A percentile compares a stretch with the other conserved stretches of the same genome.
Evolutionary conservation across 2,329 filamentous ascomycete genomes (phyloP).

Genomic region (Penicillium decumbens): DNA sequence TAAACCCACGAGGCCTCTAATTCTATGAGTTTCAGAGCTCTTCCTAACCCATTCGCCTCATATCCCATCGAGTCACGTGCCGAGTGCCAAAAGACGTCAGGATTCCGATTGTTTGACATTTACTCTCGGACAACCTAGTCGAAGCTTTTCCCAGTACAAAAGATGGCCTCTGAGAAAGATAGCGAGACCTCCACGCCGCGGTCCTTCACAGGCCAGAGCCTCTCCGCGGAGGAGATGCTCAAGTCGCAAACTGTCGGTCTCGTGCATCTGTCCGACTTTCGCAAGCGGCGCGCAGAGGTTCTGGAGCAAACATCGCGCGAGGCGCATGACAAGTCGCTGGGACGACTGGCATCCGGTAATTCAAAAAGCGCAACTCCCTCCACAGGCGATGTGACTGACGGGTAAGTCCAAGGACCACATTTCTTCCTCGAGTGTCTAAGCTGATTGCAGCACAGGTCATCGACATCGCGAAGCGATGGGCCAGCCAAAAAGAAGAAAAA

Average conservation of each 20-base stretch:
- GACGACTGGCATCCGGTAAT: slow-evolving; percentile 39
- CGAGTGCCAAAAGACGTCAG: slow-evolving; percentile 12
- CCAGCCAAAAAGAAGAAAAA: slow-evolving; percentile 56
- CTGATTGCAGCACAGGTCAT: slow-evolving; percentile 56
- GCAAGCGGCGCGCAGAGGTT: slow-evolving; percentile 92
- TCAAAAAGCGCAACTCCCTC: slow-evolving; percentile 52
- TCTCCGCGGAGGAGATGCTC: slow-evolving; percentile 73
- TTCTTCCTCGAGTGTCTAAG: slow-evolving; percentile 13
- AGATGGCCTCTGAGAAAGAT: slow-evolving; percentile 28
- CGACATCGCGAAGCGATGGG: slow-evolving; percentile 45
- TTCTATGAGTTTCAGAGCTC: background rate
- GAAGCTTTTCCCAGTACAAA: background rate
- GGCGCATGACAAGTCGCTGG: slow-evolving; percentile 59
- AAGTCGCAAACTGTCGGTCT: slow-evolving; percentile 86
- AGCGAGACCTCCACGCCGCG: slow-evolving; percentile 45
- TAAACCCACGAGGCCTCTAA: too few relatives aligned
- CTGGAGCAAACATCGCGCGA: slow-evolving; percentile 84
- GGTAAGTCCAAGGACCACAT: slow-evolving; percentile 47
- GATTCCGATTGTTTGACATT: background rate
- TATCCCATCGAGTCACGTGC: slow-evolving; percentile 10
- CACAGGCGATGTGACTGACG: slow-evolving; percentile 48
- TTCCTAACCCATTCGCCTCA: background rate
- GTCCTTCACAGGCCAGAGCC: slow-evolving; percentile 67
- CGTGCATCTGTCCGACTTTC: slow-evolving; percentile 86
- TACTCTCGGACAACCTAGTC: background rate